Conservation (phyloP, 2,329 filamentous ascomycete genomes). For the Graphilbum sp. region DNA sequence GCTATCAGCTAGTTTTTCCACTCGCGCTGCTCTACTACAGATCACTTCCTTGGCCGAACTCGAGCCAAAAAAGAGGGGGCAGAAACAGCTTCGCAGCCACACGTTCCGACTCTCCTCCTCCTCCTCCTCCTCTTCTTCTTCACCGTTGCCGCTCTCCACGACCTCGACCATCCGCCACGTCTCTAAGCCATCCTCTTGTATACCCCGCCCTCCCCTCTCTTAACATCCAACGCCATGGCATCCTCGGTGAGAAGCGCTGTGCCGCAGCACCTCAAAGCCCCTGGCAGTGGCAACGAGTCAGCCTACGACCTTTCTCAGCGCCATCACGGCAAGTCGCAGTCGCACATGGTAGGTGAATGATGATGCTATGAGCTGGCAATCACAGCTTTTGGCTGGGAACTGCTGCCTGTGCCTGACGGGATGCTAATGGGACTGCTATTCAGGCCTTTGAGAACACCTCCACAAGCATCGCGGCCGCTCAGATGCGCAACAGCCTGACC, state of each 20-base stretch:
- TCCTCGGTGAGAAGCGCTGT: constrained; percentile 57
- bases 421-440: background rate
- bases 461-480: constrained; percentile 90
- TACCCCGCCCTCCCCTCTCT: background rate
- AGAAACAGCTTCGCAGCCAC: no score
- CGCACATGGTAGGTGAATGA: constrained; percentile 65
- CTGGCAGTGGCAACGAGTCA: constrained; percentile 25
- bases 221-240: constrained; percentile 37
- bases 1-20: no score
- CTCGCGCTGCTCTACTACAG: no score
- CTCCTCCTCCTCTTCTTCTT: no score
- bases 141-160: no score
- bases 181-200: background rate
- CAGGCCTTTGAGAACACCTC: constrained; percentile 99
- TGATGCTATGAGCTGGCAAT: no score
- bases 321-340: constrained; percentile 74
- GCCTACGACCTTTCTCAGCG: constrained; percentile 40
- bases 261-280: constrained; percentile 67
- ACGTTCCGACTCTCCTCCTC: no score
- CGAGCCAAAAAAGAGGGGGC: no score
- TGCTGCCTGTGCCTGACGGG: background rate
- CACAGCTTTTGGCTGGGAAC: no score
- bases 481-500: constrained; percentile 98
- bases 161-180: no score
- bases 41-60: no score